Conservation (phyloP, 2,329 filamentous ascomycete species). For the Scedosporium dehoogii region DNA sequence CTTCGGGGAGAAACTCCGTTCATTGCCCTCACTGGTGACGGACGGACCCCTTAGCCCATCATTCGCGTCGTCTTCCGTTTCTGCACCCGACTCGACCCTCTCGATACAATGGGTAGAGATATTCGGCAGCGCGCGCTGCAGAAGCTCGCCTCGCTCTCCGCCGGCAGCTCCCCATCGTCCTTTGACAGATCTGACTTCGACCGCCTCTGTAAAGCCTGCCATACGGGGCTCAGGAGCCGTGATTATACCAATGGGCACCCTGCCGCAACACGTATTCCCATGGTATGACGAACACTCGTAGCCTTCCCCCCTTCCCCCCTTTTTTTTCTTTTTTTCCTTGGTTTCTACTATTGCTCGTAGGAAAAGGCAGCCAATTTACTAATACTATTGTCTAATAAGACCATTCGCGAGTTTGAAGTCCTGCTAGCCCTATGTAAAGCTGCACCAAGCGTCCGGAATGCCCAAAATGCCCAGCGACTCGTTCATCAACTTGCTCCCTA, state of each 20-base stretch:
- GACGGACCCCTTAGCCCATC: too few species aligned
- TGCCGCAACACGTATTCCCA: conserved; percentile 42
- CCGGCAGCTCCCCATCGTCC: conserved; percentile 39
- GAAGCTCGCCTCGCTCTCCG: conserved; percentile 55
- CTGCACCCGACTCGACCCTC: not conserved
- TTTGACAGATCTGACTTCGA: conserved; percentile 56
- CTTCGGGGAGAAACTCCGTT: too few species aligned
- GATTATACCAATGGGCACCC: conserved; percentile 35
- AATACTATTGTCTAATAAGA: conserved; percentile 39
- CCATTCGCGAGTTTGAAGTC: conserved; percentile 82
- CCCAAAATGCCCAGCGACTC: conserved; percentile 67
- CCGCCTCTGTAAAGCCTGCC: conserved; percentile 48
- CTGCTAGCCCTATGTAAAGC: conserved; percentile 86
- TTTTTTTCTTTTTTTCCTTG: too few species aligned
- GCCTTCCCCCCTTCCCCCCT: not conserved
- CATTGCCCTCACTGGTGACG: too few species aligned
- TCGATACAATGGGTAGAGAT: conserved; percentile 18
- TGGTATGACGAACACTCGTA: conserved; percentile 35
- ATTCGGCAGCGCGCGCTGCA: conserved; percentile 54
- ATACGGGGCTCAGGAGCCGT: conserved; percentile 31
- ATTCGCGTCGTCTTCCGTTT: too few species aligned
- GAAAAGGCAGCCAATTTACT: not conserved
- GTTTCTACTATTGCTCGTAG: not conserved
- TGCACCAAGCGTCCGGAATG: conserved; percentile 61
- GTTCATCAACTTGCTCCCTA: conserved; percentile 74